Percentiles rank a stretch among this genome's conserved stretches.
Evolutionary conservation across 768 basidiomycete species (phyloP).

Genomic region (Gloeophyllum trabeum): DNA sequence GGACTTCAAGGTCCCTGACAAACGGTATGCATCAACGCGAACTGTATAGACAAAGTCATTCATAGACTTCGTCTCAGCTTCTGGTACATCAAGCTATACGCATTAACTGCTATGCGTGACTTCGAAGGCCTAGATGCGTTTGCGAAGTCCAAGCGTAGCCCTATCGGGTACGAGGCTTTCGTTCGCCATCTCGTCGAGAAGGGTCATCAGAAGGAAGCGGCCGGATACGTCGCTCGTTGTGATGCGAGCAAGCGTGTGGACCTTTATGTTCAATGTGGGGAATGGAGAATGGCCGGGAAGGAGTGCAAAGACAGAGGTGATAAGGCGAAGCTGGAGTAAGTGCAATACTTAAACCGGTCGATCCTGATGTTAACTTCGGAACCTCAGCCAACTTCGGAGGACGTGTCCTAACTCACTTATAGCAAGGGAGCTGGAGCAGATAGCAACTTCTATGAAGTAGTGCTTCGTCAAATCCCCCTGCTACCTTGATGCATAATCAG

Average conservation of each 20-base stretch:
- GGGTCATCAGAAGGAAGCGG: conserved; percentile 68
- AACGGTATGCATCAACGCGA: conserved; percentile 44
- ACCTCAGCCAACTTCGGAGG: conserved; percentile 56
- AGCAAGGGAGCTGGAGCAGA: conserved; percentile 62
- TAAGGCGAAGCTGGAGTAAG: conserved; percentile 76
- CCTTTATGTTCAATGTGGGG: conserved; percentile 81
- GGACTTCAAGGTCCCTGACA: conserved; percentile 93
- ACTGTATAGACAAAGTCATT: no score
- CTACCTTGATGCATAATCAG: not conserved
- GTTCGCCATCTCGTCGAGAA: conserved; percentile 69
- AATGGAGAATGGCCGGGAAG: conserved; percentile 80
- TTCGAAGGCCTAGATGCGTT: conserved; percentile 84
- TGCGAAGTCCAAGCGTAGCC: conserved; percentile 78
- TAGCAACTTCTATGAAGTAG: conserved; percentile 56
- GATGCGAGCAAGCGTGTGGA: conserved; percentile 78
- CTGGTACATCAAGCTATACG: conserved; percentile 87
- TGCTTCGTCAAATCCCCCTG: not conserved
- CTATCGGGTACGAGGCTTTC: conserved; percentile 92
- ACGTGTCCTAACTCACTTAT: conserved; percentile 76
- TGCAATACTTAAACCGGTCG: no score
- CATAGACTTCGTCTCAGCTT: no score
- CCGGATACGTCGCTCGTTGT: conserved; percentile 69
- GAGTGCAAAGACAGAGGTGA: conserved; percentile 89
- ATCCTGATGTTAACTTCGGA: not conserved
- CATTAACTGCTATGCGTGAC: conserved; percentile 67